phyloP scores from a whole-genome alignment of 495 filamentous ascomycete species.

The Rostrohypoxylon terebratum region DNA sequence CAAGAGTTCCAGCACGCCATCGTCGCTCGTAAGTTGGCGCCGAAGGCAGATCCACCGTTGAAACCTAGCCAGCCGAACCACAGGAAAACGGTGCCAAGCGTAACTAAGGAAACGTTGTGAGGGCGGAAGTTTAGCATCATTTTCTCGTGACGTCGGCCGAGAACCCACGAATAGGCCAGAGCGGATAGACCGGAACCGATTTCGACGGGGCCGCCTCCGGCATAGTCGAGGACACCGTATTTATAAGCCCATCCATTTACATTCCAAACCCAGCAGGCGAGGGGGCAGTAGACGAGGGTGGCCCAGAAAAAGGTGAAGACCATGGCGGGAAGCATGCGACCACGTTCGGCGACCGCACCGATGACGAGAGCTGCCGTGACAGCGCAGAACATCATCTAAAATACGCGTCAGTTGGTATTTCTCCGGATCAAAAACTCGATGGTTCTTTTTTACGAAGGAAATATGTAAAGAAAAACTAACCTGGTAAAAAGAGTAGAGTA shows the following conservation, averaged over 20 bases:
- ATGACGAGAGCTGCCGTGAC: slow-evolving; percentile 93
- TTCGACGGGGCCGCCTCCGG: slow-evolving; percentile 97
- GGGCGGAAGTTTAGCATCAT: slow-evolving; percentile 98
- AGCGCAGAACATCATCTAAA: slow-evolving; percentile 93
- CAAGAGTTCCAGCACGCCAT: slow-evolving; percentile 99
- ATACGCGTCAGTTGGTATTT: slow-evolving; percentile 19
- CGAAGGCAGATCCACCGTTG: slow-evolving; percentile 96
- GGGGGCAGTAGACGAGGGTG: slow-evolving; percentile 95
- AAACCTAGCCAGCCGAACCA: slow-evolving; percentile 99
- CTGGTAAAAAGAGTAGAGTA: slow-evolving; percentile 96
- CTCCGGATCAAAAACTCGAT: not conserved
- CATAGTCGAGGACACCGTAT: slow-evolving; percentile 96
- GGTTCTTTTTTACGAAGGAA: slow-evolving; percentile 34
- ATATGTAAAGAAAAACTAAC: slow-evolving; percentile 70
- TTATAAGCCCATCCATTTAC: slow-evolving; percentile 91
- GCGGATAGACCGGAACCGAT: slow-evolving; percentile 94
- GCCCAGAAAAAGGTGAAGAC: slow-evolving; percentile 97
- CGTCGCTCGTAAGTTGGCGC: slow-evolving; percentile 91
- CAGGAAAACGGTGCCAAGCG: slow-evolving; percentile 91
- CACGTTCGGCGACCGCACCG: slow-evolving; percentile 92
- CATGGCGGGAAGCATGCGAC: slow-evolving; percentile 93
- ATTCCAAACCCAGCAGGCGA: slow-evolving; percentile 97
- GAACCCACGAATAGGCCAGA: slow-evolving; percentile 93
- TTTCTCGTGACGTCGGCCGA: slow-evolving; percentile 96
- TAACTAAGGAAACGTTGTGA: slow-evolving; percentile 97